Conservation (phyloP, 176 grass and related monocot genomes). For the Echinochloa phyllopogon region DNA sequence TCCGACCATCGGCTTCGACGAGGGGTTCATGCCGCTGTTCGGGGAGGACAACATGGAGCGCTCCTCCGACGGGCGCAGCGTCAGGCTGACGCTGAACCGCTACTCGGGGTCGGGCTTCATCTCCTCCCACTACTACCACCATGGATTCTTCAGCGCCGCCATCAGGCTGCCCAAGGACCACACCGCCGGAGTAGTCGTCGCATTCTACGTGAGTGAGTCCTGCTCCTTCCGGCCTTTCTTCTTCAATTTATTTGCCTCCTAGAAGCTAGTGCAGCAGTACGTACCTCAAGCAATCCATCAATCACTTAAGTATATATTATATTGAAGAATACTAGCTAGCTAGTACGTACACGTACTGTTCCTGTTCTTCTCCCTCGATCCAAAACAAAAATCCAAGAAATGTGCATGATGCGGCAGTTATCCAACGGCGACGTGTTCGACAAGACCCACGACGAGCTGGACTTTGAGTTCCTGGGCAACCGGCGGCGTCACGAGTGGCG, state of each 20-base stretch:
- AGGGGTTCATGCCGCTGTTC: slow-evolving; percentile 69
- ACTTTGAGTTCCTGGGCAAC: slow-evolving; percentile 87
- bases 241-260: too few relatives aligned
- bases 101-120: slow-evolving; percentile 71
- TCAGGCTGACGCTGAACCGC: slow-evolving; percentile 62
- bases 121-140: slow-evolving; percentile 74
- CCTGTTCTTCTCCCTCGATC: too few relatives aligned
- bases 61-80: slow-evolving; percentile 49
- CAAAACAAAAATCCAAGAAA: too few relatives aligned
- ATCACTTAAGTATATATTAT: too few relatives aligned
- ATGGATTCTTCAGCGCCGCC: slow-evolving; percentile 79
- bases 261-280: too few relatives aligned
- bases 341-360: too few relatives aligned
- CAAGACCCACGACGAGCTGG: slow-evolving; percentile 79
- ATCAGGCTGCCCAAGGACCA: slow-evolving; percentile 70
- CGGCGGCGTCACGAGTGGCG: slow-evolving; percentile 66
- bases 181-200: slow-evolving; percentile 84
- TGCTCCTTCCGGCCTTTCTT: too few relatives aligned
- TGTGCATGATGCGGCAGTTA: too few relatives aligned
- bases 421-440: slow-evolving; percentile 85
- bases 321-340: too few relatives aligned
- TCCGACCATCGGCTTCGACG: slow-evolving; percentile 53
- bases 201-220: too few relatives aligned
- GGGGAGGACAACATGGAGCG: slow-evolving; percentile 65
- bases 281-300: neutral